Evolutionary conservation across 208 protist genomes (phyloP), one percentile per base, ranked within the genome.

Genomic region (Leishmania martiniquensis): DNA sequence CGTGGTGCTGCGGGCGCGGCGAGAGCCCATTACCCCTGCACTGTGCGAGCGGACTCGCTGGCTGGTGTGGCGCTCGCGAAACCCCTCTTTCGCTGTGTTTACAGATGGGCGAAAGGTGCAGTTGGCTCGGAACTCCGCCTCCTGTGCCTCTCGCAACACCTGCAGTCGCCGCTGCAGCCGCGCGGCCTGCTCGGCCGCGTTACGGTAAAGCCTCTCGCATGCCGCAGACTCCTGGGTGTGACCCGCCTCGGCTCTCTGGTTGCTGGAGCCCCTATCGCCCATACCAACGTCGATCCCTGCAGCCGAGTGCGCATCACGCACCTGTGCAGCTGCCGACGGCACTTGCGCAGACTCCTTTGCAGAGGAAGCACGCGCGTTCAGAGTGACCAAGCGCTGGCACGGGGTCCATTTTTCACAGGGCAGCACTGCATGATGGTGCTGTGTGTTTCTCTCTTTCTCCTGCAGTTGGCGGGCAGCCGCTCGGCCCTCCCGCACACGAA

Each of bases 41-140:
- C 52, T 52, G 47, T 29, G 29, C 20, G 47, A 47, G 20, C 57
- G 60, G 52, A 68, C 69, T 75, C 62, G 49, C 25, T 13, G 57
- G 67, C 37, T 54, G 73, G 67, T 63, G 69, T 32, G 63, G 47
- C 60, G 51, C 73, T 17, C 49, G 15, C 12, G 34, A 29, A 42
- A 37, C 17, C 55, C 62, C 29, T 44, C 22, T 57, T n/a, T 34
- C 15, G 60, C 42, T 49, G 59, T 4, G 4, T 49, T 55, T 45
- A 80, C 51, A 42, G 57, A 79, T n/a, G 78, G 76, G 15, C 37
- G 78, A 25, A 87, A 84, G 17, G 72, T 78, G 68, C 83, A 87
- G n/a, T 37, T 47, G 29, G n/a, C 54, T 29, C 57, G 65, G 15
- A 72, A 75, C 57, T 68, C 65, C 51, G 69, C 72, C 68, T 81